These are phyloP conservation scores for Bruguiera sexangula DNA, from an alignment of 345 rosid genomes.

Conservation along the genomic window DNA sequence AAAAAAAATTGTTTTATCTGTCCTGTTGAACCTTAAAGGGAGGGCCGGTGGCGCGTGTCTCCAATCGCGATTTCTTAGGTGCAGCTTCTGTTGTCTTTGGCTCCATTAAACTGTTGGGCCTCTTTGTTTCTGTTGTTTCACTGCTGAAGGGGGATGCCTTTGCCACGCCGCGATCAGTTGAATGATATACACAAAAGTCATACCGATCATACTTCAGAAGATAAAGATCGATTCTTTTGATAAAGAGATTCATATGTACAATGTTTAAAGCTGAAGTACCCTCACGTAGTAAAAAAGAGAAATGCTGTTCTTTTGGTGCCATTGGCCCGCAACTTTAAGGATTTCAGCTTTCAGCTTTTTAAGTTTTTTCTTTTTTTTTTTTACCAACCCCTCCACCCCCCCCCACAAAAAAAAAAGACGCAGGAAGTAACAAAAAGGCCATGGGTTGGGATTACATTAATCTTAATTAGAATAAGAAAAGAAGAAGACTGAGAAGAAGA, in stretches of 20 bases:
- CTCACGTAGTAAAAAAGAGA: background rate
- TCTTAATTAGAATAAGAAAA: background rate
- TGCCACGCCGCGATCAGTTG: conserved; percentile 12
- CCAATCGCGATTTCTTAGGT: conserved; percentile 69
- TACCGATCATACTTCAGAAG: background rate
- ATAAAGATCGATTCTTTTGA: conserved; percentile 21
- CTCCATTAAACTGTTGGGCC: conserved; percentile 45
- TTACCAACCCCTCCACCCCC: background rate
- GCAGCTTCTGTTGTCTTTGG: conserved; percentile 47
- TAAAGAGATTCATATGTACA: conserved; percentile 18
- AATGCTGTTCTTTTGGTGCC: conserved; percentile 16
- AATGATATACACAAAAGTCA: conserved; percentile 19
- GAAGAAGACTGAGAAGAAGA: conserved; percentile 11
- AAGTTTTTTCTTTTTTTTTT: background rate
- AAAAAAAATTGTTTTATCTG: background rate
- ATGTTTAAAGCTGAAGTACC: conserved; percentile 41
- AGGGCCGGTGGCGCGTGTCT: conserved; percentile 68
- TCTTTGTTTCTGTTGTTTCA: conserved; percentile 56
- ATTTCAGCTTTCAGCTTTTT: conserved; percentile 19
- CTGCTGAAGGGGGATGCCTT: conserved; percentile 28
- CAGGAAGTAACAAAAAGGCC: background rate
- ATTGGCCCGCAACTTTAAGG: conserved; percentile 12
- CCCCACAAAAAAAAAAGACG: background rate
- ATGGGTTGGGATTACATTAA: background rate
- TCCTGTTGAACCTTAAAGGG: conserved; percentile 65